phyloP scores from a whole-genome alignment of 176 grass and related monocot species.

The Oryza meridionalis region DNA sequence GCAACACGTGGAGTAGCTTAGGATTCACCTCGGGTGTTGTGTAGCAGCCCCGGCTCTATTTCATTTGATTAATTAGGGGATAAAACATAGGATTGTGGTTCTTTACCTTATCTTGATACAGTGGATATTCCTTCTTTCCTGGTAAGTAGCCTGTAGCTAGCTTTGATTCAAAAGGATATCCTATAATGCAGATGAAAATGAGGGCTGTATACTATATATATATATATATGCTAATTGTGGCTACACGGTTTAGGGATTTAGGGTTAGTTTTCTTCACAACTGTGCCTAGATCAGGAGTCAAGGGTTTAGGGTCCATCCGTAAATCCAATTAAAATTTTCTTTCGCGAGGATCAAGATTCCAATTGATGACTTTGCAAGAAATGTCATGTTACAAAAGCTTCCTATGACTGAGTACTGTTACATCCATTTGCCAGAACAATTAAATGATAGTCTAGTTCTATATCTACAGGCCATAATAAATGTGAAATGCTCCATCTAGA shows the following conservation, averaged over 20 bases:
- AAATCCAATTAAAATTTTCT: neutral
- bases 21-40: neutral
- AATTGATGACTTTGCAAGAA: neutral
- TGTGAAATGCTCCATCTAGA: neutral
- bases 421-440: neutral
- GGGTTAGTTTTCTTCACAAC: neutral
- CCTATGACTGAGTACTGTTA: neutral
- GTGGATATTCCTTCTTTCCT: neutral
- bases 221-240: neutral
- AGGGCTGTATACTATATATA: neutral
- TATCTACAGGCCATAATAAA: neutral
- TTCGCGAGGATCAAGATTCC: neutral
- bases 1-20: neutral
- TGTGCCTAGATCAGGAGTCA: neutral
- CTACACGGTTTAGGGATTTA: neutral
- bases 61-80: neutral
- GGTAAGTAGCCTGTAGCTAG: neutral
- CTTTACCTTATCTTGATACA: neutral
- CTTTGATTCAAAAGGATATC: neutral
- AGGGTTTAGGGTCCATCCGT: neutral
- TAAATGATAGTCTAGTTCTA: neutral
- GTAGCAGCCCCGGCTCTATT: neutral
- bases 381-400: neutral
- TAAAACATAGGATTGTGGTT: neutral
- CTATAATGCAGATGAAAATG: neutral